phyloP scores from a whole-genome alignment of 163 green algal genomes.

The Coccomyxa subellipsoidea region DNA sequence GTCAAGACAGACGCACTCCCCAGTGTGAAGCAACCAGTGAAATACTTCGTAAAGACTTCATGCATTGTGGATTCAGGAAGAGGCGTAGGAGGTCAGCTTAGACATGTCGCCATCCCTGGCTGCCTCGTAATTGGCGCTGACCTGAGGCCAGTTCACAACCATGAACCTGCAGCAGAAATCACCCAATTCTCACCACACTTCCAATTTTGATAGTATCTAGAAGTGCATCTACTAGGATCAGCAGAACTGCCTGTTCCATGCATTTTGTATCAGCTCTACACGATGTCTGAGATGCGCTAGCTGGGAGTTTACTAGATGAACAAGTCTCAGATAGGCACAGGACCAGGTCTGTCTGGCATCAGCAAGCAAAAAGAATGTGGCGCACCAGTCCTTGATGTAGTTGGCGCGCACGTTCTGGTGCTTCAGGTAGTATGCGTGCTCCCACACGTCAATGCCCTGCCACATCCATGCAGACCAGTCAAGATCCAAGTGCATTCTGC shows the following conservation, averaged over 20 bases:
- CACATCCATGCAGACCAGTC: background rate
- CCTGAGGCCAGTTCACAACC: conserved; percentile 19
- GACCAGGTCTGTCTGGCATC: no score
- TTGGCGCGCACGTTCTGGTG: conserved; percentile 20
- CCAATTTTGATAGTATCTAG: no score
- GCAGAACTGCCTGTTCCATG: no score
- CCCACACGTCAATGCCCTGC: conserved; percentile 16
- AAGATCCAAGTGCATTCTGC: background rate
- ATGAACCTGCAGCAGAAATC: background rate
- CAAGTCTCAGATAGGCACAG: no score
- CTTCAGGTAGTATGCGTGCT: conserved; percentile 24
- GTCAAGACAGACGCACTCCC: no score
- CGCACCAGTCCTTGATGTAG: conserved; percentile 21
- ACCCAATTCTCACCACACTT: no score
- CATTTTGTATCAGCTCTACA: no score
- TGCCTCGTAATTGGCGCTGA: background rate
- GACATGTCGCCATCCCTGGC: background rate
- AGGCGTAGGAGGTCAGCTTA: background rate
- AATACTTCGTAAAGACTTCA: background rate
- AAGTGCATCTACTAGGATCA: no score
- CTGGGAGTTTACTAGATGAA: no score
- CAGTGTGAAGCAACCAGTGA: no score
- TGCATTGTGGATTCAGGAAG: background rate
- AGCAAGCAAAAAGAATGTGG: background rate
- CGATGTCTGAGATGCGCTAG: no score